phyloP scores from a whole-genome alignment of 1,284 basidiomycete species.

The Boletellus deceptivus region DNA sequence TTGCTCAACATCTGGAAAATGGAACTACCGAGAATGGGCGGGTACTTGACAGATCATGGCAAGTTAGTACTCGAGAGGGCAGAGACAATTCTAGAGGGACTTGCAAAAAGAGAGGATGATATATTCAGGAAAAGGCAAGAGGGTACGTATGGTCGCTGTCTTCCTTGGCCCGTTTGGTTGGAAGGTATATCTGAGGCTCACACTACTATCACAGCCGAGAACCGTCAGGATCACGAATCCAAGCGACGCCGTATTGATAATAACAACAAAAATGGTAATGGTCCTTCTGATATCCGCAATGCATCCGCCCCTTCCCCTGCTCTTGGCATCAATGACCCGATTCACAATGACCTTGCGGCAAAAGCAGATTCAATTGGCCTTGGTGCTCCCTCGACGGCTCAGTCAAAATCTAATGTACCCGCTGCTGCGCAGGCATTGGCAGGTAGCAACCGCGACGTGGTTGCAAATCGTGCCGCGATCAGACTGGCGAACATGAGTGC shows the following conservation, averaged over 20 bases:
- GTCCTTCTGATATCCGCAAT: constrained; percentile 25
- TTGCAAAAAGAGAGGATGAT: constrained; percentile 91
- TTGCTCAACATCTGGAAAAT: constrained; percentile 94
- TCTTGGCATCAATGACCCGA: constrained; percentile 49
- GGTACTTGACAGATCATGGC: constrained; percentile 95
- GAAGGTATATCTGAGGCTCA: constrained; percentile 9
- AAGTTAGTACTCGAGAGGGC: constrained; percentile 83
- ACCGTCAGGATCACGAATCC: constrained; percentile 85
- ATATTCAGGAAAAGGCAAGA: constrained; percentile 93
- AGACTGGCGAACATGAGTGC: constrained; percentile 96
- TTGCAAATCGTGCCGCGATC: constrained; percentile 84
- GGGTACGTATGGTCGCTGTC: constrained; percentile 53
- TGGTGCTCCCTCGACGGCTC: constrained; percentile 55
- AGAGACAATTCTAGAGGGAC: constrained; percentile 93
- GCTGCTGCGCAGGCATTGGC: constrained; percentile 65
- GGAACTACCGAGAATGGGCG: constrained; percentile 92
- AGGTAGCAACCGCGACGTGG: constrained; percentile 83
- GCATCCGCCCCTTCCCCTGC: constrained; percentile 51
- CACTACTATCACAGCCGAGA: constrained; percentile 63
- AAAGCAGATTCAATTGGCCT: constrained; percentile 74
- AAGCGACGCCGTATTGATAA: constrained; percentile 85
- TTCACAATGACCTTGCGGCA: constrained; percentile 69
- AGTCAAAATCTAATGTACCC: constrained; percentile 55
- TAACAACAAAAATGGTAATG: constrained; percentile 43
- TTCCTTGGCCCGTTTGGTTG: constrained; percentile 3